Base-by-base conservation (phyloP, 805 yeast genomes). In the Ogataea neopini region DNA sequence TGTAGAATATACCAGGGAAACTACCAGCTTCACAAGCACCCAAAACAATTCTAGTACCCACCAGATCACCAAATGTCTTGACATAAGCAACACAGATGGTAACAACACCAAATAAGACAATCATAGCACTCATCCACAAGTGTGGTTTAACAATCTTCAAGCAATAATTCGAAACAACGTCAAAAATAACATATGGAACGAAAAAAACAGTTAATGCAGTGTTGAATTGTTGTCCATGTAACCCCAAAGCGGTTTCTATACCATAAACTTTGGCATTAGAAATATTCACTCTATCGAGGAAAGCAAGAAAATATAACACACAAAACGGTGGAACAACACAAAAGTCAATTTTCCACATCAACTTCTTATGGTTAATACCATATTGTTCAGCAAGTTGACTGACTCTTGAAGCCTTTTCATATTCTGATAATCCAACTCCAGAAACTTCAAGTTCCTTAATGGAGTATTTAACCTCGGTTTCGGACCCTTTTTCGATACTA, bases 251-350 rank as follows among this genome's bases (percentile, higher is more conserved):
- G 1, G 58, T 65, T 17, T 73, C 73, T 71, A 88, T 71, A 10
- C 89, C 89, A 60, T 86, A 86, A 46, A 84, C 77, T 50, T 81
- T 81, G 7, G 96, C 95, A 65, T 88, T 87, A 23, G 91, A 81
- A 51, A 88, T 85, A 63, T 88, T 88, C 49, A 87, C 91, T 64
- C 95, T 74, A 63, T 88, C 95, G 60, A 88, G 68, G 60, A 87
- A 88, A 1, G 92, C 84, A 51, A 87, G 74, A 63, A 88, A 80
- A 60, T 88, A 88, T 38, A 88, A 71, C 23, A 86, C 59, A 59
- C 89, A 80, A 54, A 88, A 84, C n/a, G 89, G 82, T 4, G 91
- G 89, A 23, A 86, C 83, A 33, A 87, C 82, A 50, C 87, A 79
- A 1, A 80, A 44, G 58, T 86, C 92, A 26, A 83, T 71, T 57